Conservation (phyloP, 1,284 basidiomycete genomes). For the Cerioporus squamosus region DNA sequence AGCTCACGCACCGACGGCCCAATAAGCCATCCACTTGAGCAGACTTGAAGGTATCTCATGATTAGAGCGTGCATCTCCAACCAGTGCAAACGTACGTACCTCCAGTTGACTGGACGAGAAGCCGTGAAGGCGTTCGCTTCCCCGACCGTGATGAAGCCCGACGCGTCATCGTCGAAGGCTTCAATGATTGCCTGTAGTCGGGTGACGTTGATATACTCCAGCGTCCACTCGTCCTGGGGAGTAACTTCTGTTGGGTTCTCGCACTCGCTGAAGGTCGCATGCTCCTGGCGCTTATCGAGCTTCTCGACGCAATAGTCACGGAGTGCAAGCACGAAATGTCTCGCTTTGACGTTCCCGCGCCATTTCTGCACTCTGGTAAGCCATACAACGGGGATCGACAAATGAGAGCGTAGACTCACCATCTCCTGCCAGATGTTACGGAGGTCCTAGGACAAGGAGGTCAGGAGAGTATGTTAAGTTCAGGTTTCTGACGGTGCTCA, state of each 20-base stretch:
- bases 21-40: conserved; percentile 33
- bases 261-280: conserved; percentile 15
- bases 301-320: conserved; percentile 39
- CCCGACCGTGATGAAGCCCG: conserved; percentile 49
- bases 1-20: conserved; percentile 26
- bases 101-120: conserved; percentile 27
- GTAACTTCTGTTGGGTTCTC: conserved; percentile 12
- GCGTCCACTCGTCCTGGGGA: conserved; percentile 42
- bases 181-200: conserved; percentile 50
- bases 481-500: conserved; percentile 12
- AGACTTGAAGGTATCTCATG: conserved; percentile 14
- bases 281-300: conserved; percentile 19
- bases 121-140: conserved; percentile 50
- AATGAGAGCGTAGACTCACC: conserved; percentile 28
- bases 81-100: conserved; percentile 11
- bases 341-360: conserved; percentile 40
- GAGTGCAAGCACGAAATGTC: conserved; percentile 40
- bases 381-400: not conserved
- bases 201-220: conserved; percentile 46
- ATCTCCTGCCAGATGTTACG: conserved; percentile 36
- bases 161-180: conserved; percentile 54
- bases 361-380: conserved; percentile 29
- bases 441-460: conserved; percentile 23
- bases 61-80: not conserved
- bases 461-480: not conserved